Conservation (phyloP, 441 rosid species). For the Gossypium davidsonii region DNA sequence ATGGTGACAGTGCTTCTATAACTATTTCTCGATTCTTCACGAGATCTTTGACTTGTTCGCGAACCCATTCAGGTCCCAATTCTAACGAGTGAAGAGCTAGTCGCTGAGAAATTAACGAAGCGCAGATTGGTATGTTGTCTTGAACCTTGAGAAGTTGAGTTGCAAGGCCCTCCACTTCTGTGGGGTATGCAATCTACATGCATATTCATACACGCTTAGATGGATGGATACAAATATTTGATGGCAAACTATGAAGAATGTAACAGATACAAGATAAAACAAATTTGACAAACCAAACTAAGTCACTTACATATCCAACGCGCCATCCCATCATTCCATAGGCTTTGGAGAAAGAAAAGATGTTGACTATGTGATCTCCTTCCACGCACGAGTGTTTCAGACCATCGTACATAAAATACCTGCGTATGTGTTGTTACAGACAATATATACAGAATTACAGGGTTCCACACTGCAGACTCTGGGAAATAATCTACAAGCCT, state of each 20-base stretch:
- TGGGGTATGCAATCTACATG: conserved; percentile 84
- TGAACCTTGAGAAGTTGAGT: conserved; percentile 79
- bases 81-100: conserved; percentile 80
- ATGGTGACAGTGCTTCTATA: conserved; percentile 61
- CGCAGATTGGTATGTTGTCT: conserved; percentile 95
- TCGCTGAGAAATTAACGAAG: conserved; percentile 70
- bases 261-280: not conserved
- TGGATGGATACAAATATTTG: not conserved
- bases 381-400: conserved; percentile 77
- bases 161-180: conserved; percentile 62
- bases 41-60: conserved; percentile 58
- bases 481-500: not conserved
- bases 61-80: conserved; percentile 75
- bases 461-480: not conserved
- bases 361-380: conserved; percentile 85
- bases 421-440: conserved; percentile 24
- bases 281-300: not conserved
- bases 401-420: conserved; percentile 97
- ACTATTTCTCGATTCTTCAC: conserved; percentile 75
- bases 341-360: conserved; percentile 96
- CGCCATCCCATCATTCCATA: conserved; percentile 99
- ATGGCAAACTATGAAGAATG: not conserved
- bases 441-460: conserved; percentile 5
- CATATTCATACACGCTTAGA: not conserved
- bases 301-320: conserved; percentile 84